These are phyloP conservation scores for Pelargonium fulgidum DNA, from an alignment of 441 rosid genomes.

Conservation along the genomic window DNA sequence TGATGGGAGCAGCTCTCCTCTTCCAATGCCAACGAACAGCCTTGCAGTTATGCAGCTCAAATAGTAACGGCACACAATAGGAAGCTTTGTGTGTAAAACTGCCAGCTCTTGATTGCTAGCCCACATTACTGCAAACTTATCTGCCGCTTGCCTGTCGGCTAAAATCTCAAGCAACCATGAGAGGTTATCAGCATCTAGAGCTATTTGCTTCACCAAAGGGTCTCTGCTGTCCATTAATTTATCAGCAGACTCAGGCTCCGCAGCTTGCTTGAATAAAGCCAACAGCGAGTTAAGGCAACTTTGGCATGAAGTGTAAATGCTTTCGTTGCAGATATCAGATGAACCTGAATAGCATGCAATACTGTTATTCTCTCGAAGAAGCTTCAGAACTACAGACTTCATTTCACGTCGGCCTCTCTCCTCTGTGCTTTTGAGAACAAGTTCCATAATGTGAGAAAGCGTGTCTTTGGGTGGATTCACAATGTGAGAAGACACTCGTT, in stretches of 20 bases:
- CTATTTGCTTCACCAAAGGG: slow-evolving; percentile 53
- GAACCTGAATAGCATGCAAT: slow-evolving; percentile 34
- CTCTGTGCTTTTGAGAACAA: slow-evolving; percentile 87
- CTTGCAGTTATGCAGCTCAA: slow-evolving; percentile 75
- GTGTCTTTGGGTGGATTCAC: slow-evolving; percentile 56
- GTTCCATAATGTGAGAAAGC: slow-evolving; percentile 64
- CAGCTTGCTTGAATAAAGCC: slow-evolving; percentile 52
- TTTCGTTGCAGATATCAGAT: slow-evolving; percentile 54
- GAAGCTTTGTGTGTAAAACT: slow-evolving; percentile 54
- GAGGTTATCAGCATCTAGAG: slow-evolving; percentile 73
- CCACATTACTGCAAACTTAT: slow-evolving; percentile 72
- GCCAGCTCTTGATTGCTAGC: slow-evolving; percentile 70
- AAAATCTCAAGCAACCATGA: slow-evolving; percentile 88
- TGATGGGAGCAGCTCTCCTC: slow-evolving; percentile 75
- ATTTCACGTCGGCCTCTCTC: slow-evolving; percentile 85
- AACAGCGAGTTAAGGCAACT: slow-evolving; percentile 54
- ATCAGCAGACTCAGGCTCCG: slow-evolving; percentile 36
- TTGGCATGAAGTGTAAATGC: slow-evolving; percentile 56
- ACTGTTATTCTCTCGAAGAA: slow-evolving; percentile 64
- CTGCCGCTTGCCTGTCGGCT: slow-evolving; percentile 69
- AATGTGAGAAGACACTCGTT: slow-evolving; percentile 58
- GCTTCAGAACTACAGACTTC: slow-evolving; percentile 79
- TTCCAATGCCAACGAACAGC: slow-evolving; percentile 80
- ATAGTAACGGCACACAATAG: slow-evolving; percentile 65
- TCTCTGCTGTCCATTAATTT: slow-evolving; percentile 34